Conservation (phyloP, 148 eudicot genomes). For the Camellia granthamiana region DNA sequence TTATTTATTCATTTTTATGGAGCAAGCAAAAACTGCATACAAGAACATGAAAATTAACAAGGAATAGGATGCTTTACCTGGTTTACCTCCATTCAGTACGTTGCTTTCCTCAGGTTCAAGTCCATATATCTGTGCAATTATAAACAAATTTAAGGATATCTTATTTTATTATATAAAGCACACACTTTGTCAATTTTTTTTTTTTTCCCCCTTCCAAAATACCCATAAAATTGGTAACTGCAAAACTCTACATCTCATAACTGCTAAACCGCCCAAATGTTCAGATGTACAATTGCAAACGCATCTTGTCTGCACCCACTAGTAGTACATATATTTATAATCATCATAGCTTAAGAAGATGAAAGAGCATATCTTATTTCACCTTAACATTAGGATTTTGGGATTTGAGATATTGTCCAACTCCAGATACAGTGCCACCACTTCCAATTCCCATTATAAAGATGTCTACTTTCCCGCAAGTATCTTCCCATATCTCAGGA, state of each 20-base stretch:
- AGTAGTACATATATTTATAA: not conserved
- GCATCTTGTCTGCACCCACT: no score
- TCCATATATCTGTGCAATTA: conserved; percentile 64
- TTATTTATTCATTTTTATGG: no score
- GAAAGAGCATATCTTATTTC: not conserved
- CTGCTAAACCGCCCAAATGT: no score
- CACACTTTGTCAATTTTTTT: no score
- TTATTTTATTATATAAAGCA: no score
- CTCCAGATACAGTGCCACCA: conserved; percentile 96
- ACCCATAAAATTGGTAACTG: no score
- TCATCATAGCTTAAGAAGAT: not conserved
- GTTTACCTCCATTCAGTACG: conserved; percentile 93
- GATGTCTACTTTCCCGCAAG: conserved; percentile 84
- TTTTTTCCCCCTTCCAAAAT: no score
- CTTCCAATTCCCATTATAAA: conserved; percentile 98
- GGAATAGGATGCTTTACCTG: conserved; percentile 44
- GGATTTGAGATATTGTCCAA: conserved; percentile 87
- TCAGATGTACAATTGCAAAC: no score
- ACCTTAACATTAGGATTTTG: conserved; percentile 92
- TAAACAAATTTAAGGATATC: not conserved
- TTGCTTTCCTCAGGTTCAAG: conserved; percentile 95
- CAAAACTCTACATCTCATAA: no score
- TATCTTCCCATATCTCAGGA: conserved; percentile 98
- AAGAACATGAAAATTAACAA: not conserved
- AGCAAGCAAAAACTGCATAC: not conserved